phyloP scores from a whole-genome alignment of 176 grass and related monocot species.

The Oryza brachyantha region DNA sequence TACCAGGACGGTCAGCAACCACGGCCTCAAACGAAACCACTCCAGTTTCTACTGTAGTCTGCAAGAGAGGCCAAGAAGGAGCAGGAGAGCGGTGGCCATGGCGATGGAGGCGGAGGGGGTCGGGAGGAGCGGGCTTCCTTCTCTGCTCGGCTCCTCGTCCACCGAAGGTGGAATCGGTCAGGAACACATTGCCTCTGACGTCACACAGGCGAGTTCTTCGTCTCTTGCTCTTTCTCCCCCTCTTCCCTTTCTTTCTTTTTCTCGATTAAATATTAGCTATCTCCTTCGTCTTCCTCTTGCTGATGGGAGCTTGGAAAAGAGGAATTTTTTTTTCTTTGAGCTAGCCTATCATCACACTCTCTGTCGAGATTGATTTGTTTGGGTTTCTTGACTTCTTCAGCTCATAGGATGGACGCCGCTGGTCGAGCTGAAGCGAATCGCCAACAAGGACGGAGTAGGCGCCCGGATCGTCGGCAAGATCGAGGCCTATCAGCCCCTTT shows the following conservation, averaged over 20 bases:
- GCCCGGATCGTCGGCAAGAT: conserved; percentile 66
- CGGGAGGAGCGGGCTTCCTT: conserved; percentile 58
- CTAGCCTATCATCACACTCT: background rate
- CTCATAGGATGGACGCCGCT: conserved; percentile 82
- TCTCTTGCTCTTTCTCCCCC: background rate
- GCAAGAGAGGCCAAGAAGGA: background rate
- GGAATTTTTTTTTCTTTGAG: background rate
- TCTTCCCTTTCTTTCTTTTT: background rate
- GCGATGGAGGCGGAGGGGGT: conserved; percentile 26
- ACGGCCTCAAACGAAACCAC: too few species aligned
- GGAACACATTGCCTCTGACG: conserved; percentile 66
- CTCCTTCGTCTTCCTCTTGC: background rate
- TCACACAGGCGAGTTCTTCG: conserved; percentile 42
- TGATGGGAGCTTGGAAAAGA: background rate
- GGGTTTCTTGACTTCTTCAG: conserved; percentile 35
- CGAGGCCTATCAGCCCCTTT: conserved; percentile 74
- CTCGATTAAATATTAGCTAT: background rate
- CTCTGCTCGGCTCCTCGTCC: conserved; percentile 29
- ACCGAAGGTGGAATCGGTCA: background rate
- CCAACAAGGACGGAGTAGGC: conserved; percentile 50
- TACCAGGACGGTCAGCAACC: too few species aligned
- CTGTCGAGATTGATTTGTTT: background rate
- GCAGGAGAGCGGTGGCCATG: background rate
- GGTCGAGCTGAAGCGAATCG: conserved; percentile 63
- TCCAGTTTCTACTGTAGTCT: too few species aligned